Base-by-base conservation (phyloP, 306 rosid species). In the Sicyos baderoa region DNA sequence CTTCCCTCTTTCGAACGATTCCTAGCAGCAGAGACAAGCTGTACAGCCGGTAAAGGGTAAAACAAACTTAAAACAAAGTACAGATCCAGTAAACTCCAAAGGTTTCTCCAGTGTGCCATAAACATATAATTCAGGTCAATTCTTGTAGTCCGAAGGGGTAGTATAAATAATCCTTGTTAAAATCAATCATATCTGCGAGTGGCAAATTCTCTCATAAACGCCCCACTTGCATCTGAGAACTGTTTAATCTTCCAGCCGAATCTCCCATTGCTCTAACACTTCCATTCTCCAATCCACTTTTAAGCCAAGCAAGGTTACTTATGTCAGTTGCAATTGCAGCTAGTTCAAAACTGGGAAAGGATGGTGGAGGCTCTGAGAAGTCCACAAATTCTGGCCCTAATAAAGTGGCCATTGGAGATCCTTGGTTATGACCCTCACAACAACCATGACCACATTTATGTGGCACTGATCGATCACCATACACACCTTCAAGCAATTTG, bases 221-320 rank as follows among this genome's bases (percentile, higher is more conserved):
- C 73, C 85, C 82, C 67, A 72, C 71, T 75, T 76, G 82, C 80
- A 79, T 82, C 68, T 70, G 83, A 79, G 87, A 77, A 54, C 69
- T 81, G 56, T 80, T 23, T 70, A 75, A 76, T 74, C 84, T 78
- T 54, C 84, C 82, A 72, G 89, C 77, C 48, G 85, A 74, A 25
- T 84, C 90, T 70, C 87, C 84, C 86, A 84, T 81, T 68, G 80
- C 84, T 77, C 88, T 88, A 73, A 78, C 89, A 75, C 83, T 83
- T 56, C 82, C 83, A 77, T 78, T 88, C 88, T 89, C 97, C 82
- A 93, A 81, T 72, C 96, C 98, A 82, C 98, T 88, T 75, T 85
- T 93, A 66, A 90, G 86, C 99, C 99, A 93, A 80, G 97, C 97
- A 70, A 90, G 89, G 76, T 86, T 90, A 57, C 94, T 90, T 68